These are phyloP conservation scores for Aeminium ludgeri DNA, from an alignment of 495 filamentous ascomycete species.

Conservation along the genomic window DNA sequence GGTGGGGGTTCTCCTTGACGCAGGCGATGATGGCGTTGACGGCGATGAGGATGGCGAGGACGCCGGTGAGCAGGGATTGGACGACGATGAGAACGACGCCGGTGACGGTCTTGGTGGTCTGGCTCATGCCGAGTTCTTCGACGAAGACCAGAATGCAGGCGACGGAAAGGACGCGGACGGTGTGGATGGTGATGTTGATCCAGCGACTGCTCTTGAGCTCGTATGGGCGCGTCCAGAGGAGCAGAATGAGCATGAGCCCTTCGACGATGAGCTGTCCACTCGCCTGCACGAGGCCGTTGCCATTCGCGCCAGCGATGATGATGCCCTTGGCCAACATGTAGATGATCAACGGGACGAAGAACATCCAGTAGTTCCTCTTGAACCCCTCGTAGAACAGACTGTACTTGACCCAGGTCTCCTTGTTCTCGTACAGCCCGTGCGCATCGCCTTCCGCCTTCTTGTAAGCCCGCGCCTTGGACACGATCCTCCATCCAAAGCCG, in stretches of 20 bases:
- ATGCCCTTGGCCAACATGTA: slow-evolving; percentile 88
- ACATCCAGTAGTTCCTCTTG: slow-evolving; percentile 86
- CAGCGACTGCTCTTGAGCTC: slow-evolving; percentile 71
- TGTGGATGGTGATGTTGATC: slow-evolving; percentile 85
- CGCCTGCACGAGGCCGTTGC: slow-evolving; percentile 69
- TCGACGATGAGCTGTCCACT: slow-evolving; percentile 69
- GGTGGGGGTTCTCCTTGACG: slow-evolving; percentile 78
- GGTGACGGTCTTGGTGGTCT: slow-evolving; percentile 89
- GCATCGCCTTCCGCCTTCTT: slow-evolving; percentile 62
- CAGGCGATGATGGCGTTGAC: slow-evolving; percentile 74
- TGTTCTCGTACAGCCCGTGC: slow-evolving; percentile 63
- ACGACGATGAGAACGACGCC: slow-evolving; percentile 81
- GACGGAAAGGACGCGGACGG: slow-evolving; percentile 85
- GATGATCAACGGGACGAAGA: slow-evolving; percentile 78
- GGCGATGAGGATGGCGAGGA: slow-evolving; percentile 75
- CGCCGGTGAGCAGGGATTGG: slow-evolving; percentile 66
- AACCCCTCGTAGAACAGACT: slow-evolving; percentile 94
- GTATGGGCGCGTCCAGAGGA: slow-evolving; percentile 76
- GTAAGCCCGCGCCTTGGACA: slow-evolving; percentile 52
- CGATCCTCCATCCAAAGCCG: slow-evolving; percentile 74
- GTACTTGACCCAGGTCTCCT: slow-evolving; percentile 85
- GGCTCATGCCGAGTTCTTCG: slow-evolving; percentile 73
- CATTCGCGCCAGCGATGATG: slow-evolving; percentile 72
- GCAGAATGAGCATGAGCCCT: slow-evolving; percentile 45
- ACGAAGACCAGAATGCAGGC: slow-evolving; percentile 86